A percentile compares a stretch with the other conserved stretches of the same genome.
These are phyloP conservation scores for Polyporus tsugae DNA, from an alignment of 1,284 basidiomycete genomes.

Conservation along the genomic window DNA sequence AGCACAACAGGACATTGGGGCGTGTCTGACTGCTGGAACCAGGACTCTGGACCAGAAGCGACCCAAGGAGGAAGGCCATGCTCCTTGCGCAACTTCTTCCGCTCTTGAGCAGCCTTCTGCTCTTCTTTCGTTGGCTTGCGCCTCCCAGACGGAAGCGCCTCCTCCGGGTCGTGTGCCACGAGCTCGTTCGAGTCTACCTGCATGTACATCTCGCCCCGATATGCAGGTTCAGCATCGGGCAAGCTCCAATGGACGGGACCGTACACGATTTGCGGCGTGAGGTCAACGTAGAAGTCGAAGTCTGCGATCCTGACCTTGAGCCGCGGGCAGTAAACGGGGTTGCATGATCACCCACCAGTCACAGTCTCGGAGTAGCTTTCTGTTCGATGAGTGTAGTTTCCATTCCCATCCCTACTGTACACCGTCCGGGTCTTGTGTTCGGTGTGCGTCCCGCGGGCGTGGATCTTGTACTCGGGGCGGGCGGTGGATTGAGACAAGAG, in stretches of 20 bases:
- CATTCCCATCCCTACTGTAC: conserved; percentile 46
- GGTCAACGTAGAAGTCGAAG: conserved; percentile 71
- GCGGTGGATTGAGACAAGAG: conserved; percentile 62
- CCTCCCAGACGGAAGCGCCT: conserved; percentile 16
- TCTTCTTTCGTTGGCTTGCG: conserved; percentile 37
- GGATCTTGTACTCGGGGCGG: conserved; percentile 58
- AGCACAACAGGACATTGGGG: conserved; percentile 36
- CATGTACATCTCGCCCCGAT: conserved; percentile 44
- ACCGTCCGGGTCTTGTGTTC: conserved; percentile 64
- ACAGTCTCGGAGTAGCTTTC: conserved; percentile 65
- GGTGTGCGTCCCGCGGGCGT: conserved; percentile 63
- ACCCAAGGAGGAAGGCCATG: conserved; percentile 45
- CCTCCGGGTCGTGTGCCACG: conserved; percentile 21
- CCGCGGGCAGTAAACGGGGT: not conserved
- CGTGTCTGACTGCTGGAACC: conserved; percentile 13
- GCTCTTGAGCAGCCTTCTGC: conserved; percentile 35
- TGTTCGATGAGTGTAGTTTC: conserved; percentile 49
- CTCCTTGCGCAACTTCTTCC: conserved; percentile 30
- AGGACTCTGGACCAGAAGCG: conserved; percentile 28
- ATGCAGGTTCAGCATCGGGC: conserved; percentile 46
- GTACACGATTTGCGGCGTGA: conserved; percentile 42
- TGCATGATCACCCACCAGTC: conserved; percentile 35
- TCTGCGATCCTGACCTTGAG: conserved; percentile 43
- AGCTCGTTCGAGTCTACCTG: conserved; percentile 36
- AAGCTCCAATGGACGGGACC: conserved; percentile 45